phyloP scores from a whole-genome alignment of 129 eudicot species.

The Saussurea involucrata region DNA sequence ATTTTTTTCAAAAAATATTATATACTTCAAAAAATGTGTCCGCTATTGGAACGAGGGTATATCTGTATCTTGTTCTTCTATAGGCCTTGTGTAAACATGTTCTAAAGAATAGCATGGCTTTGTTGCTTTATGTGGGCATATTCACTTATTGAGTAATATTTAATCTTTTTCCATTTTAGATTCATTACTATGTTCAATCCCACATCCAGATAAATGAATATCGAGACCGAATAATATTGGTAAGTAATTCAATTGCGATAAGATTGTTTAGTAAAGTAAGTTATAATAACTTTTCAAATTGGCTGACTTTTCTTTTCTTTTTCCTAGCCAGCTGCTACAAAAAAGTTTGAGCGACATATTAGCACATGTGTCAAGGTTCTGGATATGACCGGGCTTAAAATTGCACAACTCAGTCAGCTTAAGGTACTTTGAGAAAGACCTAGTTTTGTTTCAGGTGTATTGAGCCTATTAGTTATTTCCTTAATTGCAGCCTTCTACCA shows the following conservation, averaged over 20 bases:
- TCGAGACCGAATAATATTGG: slow-evolving; percentile 87
- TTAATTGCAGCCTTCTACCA: neutral
- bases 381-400: slow-evolving; percentile 93
- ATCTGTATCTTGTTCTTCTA: neutral
- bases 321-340: slow-evolving; percentile 67
- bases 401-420: slow-evolving; percentile 80
- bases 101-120: neutral
- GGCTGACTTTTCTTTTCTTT: slow-evolving; percentile 1
- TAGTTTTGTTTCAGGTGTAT: neutral
- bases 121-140: neutral
- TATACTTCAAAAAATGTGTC: neutral
- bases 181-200: slow-evolving; percentile 91
- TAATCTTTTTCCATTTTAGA: slow-evolving; percentile 38
- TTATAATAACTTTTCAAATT: neutral
- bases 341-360: slow-evolving; percentile 57
- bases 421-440: slow-evolving; percentile 43
- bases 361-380: slow-evolving; percentile 80
- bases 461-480: neutral
- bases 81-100: neutral
- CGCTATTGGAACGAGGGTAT: neutral
- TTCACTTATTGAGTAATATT: neutral
- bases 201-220: slow-evolving; percentile 97
- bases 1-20: neutral
- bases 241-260: slow-evolving; percentile 27
- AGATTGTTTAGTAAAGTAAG: neutral